phyloP scores from a whole-genome alignment of 2,329 filamentous ascomycete genomes.

The Ophiosphaerella korrae region DNA sequence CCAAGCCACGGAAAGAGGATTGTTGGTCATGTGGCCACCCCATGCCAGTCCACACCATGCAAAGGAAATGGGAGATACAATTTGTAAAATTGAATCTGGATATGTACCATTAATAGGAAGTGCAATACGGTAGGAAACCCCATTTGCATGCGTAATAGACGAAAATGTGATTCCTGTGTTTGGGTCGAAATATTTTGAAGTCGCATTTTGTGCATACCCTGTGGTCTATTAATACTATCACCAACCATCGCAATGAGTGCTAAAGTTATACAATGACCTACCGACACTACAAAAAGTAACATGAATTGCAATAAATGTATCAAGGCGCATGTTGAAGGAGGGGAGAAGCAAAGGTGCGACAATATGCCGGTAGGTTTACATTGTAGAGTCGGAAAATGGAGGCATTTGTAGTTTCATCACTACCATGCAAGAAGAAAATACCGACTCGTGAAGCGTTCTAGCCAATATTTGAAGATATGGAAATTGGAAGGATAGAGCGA shows the following conservation, averaged over 20 bases:
- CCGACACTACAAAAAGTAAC: too few species aligned
- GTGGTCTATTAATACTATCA: neutral
- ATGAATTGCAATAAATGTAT: too few species aligned
- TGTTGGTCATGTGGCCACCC: conserved; percentile 26
- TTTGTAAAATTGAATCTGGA: conserved; percentile 24
- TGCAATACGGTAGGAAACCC: conserved; percentile 21
- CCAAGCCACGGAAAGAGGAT: conserved; percentile 24
- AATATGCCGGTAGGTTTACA: neutral
- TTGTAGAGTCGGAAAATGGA: too few species aligned
- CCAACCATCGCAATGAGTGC: too few species aligned
- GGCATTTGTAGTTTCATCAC: too few species aligned
- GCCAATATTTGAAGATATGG: too few species aligned
- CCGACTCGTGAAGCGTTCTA: too few species aligned
- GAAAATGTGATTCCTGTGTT: conserved; percentile 20
- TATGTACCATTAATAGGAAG: conserved; percentile 11
- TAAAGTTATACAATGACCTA: too few species aligned
- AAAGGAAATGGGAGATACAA: conserved; percentile 16
- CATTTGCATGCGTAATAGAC: conserved; percentile 19
- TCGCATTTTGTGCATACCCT: neutral
- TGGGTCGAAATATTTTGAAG: conserved; percentile 17
- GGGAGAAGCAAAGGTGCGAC: neutral
- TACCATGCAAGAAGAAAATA: too few species aligned
- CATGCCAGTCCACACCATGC: conserved; percentile 26
- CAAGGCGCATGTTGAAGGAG: too few species aligned
- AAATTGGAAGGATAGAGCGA: too few species aligned